Percentiles rank a stretch among this genome's conserved stretches.
These are phyloP conservation scores for Achlya hypogyna DNA, from an alignment of 352 stramenopile species.

Conservation along the genomic window DNA sequence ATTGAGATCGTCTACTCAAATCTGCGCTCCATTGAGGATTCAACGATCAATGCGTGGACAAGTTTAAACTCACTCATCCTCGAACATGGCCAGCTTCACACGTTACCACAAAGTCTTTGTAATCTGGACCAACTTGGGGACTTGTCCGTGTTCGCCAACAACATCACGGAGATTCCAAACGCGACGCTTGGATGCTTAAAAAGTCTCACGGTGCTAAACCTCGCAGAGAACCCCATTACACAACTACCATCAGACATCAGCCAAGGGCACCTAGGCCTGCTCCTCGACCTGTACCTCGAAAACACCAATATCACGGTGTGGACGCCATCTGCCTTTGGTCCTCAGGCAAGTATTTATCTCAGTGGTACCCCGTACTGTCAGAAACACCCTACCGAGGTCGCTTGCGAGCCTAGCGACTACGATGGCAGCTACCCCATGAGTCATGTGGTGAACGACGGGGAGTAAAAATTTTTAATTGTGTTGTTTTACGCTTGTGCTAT, in stretches of 20 bases:
- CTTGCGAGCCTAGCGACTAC: not conserved
- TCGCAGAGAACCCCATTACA: not conserved
- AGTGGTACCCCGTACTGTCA: not conserved
- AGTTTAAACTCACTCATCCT: not conserved
- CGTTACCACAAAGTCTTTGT: not conserved
- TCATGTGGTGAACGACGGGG: too few species aligned
- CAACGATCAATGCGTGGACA: not conserved
- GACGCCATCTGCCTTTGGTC: not conserved
- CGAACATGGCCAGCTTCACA: not conserved
- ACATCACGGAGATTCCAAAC: not conserved
- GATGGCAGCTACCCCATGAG: not conserved
- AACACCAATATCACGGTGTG: not conserved
- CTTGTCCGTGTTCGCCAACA: not conserved
- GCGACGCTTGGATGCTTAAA: not conserved
- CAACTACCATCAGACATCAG: not conserved
- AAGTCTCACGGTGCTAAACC: not conserved
- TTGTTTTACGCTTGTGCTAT: too few species aligned
- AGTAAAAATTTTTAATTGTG: too few species aligned
- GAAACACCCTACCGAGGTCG: not conserved
- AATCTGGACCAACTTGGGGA: not conserved
- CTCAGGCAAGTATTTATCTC: not conserved
- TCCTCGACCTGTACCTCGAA: not conserved
- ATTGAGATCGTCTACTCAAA: not conserved
- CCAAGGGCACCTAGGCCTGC: not conserved
- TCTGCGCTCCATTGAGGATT: not conserved